Evolutionary conservation across 257 asterid genomes (phyloP).

Genomic region (Capsicum rhomboideum): DNA sequence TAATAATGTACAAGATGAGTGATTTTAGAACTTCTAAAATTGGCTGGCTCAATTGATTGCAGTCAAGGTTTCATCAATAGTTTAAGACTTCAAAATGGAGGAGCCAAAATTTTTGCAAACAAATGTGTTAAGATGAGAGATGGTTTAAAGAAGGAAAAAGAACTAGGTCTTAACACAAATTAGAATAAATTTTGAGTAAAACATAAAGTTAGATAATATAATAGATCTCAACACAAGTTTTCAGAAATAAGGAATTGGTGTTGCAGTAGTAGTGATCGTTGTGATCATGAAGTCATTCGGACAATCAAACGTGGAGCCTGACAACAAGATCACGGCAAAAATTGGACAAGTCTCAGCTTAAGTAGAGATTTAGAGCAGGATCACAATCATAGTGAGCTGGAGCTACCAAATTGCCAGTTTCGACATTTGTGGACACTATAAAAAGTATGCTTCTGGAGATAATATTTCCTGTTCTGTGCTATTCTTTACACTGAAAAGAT

Average conservation of each 20-base stretch:
- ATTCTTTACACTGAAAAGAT: neutral
- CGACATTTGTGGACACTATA: neutral
- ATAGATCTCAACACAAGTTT: neutral
- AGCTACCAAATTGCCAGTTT: neutral
- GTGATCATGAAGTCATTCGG: neutral
- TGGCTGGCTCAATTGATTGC: neutral
- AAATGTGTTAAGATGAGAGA: neutral
- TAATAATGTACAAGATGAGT: neutral
- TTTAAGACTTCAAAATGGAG: neutral
- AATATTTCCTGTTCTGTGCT: neutral
- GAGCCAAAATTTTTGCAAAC: neutral
- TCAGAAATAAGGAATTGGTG: neutral
- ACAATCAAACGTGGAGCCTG: neutral
- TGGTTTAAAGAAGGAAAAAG: neutral
- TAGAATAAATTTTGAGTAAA: neutral
- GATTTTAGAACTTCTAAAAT: neutral
- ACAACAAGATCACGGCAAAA: neutral
- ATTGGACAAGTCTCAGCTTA: neutral
- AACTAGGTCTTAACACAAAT: neutral
- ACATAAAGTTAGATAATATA: neutral
- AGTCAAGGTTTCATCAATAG: neutral
- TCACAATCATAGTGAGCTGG: neutral
- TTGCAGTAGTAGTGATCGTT: neutral
- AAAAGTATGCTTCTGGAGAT: neutral
- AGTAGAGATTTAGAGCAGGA: neutral